phyloP scores from a whole-genome alignment of 805 yeast genomes.

The Metschnikowia cerradonensis region DNA sequence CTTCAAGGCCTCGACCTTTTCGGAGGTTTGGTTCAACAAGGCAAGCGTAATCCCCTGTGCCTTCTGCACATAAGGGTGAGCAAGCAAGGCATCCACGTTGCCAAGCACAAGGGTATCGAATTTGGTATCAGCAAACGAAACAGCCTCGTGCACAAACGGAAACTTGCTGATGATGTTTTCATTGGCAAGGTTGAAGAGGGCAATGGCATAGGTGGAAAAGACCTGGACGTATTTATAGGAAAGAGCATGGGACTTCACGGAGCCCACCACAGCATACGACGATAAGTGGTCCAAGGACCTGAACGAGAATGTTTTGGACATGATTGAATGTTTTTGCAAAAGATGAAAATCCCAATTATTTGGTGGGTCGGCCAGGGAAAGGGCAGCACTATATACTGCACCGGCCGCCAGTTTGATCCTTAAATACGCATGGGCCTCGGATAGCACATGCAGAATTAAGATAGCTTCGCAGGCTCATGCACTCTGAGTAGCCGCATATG shows the following conservation, averaged over 20 bases:
- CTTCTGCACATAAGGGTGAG: slow-evolving; percentile 11
- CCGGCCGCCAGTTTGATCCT: not conserved
- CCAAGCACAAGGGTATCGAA: slow-evolving; percentile 24
- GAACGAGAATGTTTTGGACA: slow-evolving; percentile 28
- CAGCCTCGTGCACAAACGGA: slow-evolving; percentile 16
- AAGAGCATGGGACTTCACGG: slow-evolving; percentile 20
- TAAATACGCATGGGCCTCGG: slow-evolving; percentile 1
- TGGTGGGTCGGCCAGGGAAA: not conserved
- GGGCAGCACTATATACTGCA: not conserved
- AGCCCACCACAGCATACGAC: slow-evolving; percentile 28
- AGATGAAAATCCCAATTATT: not conserved
- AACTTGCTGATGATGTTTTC: slow-evolving; percentile 21
- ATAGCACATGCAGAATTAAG: slow-evolving; percentile 3
- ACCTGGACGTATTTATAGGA: slow-evolving; percentile 25
- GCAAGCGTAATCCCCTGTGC: slow-evolving; percentile 6
- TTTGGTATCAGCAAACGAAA: slow-evolving; percentile 21
- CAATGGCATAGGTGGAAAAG: slow-evolving; percentile 21
- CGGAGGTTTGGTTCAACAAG: slow-evolving; percentile 9
- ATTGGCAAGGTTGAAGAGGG: slow-evolving; percentile 21
- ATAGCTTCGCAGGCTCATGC: not conserved
- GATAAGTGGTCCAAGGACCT: slow-evolving; percentile 30
- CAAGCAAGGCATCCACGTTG: slow-evolving; percentile 19
- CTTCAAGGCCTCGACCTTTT: slow-evolving; percentile 6
- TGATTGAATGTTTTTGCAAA: not conserved
- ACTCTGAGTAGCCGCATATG: not conserved